Conservation (phyloP, 176 grass and related monocot species). For the Musa itinerans region DNA sequence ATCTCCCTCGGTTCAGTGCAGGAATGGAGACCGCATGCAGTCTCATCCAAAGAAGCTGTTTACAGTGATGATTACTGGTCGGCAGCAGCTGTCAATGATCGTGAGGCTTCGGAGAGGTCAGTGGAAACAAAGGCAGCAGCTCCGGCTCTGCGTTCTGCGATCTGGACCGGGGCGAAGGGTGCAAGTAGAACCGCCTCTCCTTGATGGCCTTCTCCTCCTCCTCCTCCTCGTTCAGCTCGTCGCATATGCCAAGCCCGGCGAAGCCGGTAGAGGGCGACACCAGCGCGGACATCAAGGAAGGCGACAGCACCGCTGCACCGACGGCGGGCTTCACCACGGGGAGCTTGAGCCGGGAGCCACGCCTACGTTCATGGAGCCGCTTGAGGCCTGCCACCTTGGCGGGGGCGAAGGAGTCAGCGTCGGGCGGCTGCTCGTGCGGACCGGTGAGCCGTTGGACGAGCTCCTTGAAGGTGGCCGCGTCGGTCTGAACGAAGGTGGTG, state of each 20-base stretch:
- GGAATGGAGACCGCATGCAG: too few relatives aligned
- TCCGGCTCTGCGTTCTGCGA: neutral
- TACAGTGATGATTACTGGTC: too few relatives aligned
- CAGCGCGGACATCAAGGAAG: neutral
- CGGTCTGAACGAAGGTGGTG: constrained; percentile 43
- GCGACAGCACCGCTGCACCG: neutral
- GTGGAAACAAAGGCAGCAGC: constrained; percentile 7
- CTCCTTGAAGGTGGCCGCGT: constrained; percentile 41
- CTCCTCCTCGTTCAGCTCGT: constrained; percentile 26
- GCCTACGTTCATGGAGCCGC: constrained; percentile 10
- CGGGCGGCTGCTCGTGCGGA: neutral
- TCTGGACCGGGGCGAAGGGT: constrained; percentile 13
- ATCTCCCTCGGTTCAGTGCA: too few relatives aligned
- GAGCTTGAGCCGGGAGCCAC: constrained; percentile 27
- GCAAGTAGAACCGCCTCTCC: constrained; percentile 48
- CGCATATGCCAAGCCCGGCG: constrained; percentile 7
- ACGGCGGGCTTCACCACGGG: constrained; percentile 23
- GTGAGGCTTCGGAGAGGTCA: neutral
- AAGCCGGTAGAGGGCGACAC: constrained; percentile 22
- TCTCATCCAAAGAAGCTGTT: too few relatives aligned
- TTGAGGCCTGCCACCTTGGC: constrained; percentile 24
- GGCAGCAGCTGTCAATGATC: neutral
- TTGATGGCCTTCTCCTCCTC: constrained; percentile 46
- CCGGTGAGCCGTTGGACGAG: constrained; percentile 52
- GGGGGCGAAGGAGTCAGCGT: neutral